Evolutionary conservation across 768 basidiomycete genomes (phyloP).

Genomic region (Mrakia frigida): DNA sequence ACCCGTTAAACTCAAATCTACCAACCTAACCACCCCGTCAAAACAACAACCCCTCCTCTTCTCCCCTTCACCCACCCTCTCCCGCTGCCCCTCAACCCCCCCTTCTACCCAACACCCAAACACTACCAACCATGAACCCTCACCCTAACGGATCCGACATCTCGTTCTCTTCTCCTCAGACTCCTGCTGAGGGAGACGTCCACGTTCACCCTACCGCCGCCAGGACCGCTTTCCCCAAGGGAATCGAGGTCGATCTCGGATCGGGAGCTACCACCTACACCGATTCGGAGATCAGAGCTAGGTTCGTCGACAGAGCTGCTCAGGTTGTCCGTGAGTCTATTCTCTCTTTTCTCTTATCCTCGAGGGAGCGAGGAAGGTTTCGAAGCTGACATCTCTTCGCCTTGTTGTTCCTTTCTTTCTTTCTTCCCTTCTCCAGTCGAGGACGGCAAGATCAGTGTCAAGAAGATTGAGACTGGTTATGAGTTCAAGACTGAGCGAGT

Average conservation of each 20-base stretch:
- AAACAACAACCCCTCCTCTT: not conserved
- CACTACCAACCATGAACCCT: conserved; percentile 6
- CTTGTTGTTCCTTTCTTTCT: too few species aligned
- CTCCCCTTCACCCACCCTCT: too few species aligned
- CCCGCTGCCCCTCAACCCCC: conserved; percentile 3
- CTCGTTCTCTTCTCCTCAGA: conserved; percentile 4
- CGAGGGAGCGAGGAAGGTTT: not conserved
- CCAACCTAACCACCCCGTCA: not conserved
- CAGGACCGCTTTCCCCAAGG: conserved; percentile 61
- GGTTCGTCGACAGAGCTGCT: conserved; percentile 73
- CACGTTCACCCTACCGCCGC: conserved; percentile 76
- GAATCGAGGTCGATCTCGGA: conserved; percentile 58
- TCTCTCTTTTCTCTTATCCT: not conserved
- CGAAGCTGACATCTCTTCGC: conserved; percentile 39
- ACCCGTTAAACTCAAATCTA: not conserved
- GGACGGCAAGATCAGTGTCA: conserved; percentile 70
- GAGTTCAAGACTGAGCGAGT: conserved; percentile 86
- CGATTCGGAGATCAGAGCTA: conserved; percentile 74
- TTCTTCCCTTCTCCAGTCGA: conserved; percentile 44
- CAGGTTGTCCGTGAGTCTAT: conserved; percentile 28
- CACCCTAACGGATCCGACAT: conserved; percentile 31
- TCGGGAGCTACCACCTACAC: conserved; percentile 75
- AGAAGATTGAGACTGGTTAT: conserved; percentile 70
- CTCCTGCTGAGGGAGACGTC: not conserved
- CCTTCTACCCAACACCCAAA: not conserved